These are phyloP conservation scores for Phylloporus rhodoxanthus DNA, from an alignment of 768 basidiomycete species.

Conservation along the genomic window DNA sequence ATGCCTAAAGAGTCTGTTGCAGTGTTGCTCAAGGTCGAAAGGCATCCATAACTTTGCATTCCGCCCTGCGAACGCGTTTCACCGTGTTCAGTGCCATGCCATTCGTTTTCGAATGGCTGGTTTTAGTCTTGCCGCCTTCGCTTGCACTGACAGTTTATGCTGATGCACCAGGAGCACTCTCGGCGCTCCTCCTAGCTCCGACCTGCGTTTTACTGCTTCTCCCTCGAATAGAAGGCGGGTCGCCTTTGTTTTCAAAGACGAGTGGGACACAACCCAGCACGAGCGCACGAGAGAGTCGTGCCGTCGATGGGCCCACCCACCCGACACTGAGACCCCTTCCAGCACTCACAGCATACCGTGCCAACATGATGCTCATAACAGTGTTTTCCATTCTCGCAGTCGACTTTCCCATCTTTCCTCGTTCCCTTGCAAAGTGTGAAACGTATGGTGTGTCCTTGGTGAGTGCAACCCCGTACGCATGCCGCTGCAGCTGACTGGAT, in stretches of 20 bases:
- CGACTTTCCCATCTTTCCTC: constrained; percentile 90
- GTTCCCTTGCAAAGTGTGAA: constrained; percentile 86
- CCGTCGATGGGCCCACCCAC: neutral
- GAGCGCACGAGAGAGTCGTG: neutral
- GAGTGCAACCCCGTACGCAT: constrained; percentile 18
- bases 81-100: constrained; percentile 33
- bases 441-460: constrained; percentile 94
- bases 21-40: constrained; percentile 31
- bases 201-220: constrained; percentile 41
- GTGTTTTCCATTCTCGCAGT: constrained; percentile 88
- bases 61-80: constrained; percentile 48
- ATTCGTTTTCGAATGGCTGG: constrained; percentile 49
- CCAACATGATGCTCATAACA: constrained; percentile 95
- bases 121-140: constrained; percentile 73
- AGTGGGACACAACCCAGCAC: neutral
- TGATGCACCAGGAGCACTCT: constrained; percentile 47
- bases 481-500: neutral
- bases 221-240: constrained; percentile 38
- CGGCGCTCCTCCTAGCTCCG: constrained; percentile 42
- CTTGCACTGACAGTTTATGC: constrained; percentile 78
- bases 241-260: constrained; percentile 47
- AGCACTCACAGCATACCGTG: constrained; percentile 80
- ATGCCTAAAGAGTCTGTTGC: neutral
- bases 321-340: constrained; percentile 45
- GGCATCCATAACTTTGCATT: constrained; percentile 71